phyloP scores from a whole-genome alignment of 2,329 filamentous ascomycete species.

The Penicillium sp. region DNA sequence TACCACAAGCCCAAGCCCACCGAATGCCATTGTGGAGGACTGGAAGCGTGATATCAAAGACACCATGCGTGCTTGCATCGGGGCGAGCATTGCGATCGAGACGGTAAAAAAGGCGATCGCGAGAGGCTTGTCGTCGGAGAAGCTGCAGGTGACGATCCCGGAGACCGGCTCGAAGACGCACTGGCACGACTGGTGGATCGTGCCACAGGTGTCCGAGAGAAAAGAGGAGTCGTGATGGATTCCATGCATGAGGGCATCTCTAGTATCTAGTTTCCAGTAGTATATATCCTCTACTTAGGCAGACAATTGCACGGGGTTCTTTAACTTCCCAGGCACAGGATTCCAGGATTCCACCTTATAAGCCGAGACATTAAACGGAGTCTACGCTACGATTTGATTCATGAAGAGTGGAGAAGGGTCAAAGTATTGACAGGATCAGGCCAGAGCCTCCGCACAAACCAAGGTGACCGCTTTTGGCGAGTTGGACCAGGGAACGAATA shows the following conservation, averaged over 20 bases:
- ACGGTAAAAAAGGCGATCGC: conserved; percentile 56
- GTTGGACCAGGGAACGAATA: conserved; percentile 8
- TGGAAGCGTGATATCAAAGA: conserved; percentile 60
- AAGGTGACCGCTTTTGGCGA: not conserved
- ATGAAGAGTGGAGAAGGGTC: not conserved
- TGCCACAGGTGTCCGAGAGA: conserved; percentile 37
- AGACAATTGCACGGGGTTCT: not conserved
- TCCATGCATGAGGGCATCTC: not conserved
- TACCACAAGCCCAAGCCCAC: conserved; percentile 1
- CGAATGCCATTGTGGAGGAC: conserved; percentile 53
- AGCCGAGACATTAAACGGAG: not conserved
- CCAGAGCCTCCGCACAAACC: not conserved
- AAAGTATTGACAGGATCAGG: conserved; percentile 1
- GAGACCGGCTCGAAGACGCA: conserved; percentile 37
- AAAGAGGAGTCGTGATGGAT: conserved; percentile 5
- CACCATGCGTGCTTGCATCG: conserved; percentile 66
- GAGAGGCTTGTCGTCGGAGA: not conserved
- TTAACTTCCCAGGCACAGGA: too few species aligned
- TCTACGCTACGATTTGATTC: not conserved
- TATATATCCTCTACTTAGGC: not conserved
- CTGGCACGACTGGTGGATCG: conserved; percentile 46
- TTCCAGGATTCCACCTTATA: too few species aligned
- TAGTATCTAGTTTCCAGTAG: not conserved
- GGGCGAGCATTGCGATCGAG: conserved; percentile 60
- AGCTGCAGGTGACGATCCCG: conserved; percentile 35